Conservation (phyloP, 1,284 basidiomycete species). For the Golubevia pallescens region DNA sequence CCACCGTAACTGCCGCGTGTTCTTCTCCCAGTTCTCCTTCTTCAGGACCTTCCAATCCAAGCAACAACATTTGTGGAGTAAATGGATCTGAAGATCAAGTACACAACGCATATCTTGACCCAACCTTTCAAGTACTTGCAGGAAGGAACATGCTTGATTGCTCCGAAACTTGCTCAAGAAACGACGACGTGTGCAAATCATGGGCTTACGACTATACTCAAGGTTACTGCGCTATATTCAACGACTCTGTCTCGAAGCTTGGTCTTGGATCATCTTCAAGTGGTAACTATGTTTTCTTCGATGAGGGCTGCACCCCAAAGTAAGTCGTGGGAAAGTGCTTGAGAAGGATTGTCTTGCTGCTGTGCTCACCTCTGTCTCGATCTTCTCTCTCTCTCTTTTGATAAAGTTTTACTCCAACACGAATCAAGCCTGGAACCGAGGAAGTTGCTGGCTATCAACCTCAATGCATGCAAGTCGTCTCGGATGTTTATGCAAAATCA, state of each 20-base stretch:
- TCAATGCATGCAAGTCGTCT: not conserved
- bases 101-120: not conserved
- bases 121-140: not conserved
- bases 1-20: not conserved
- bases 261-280: no score
- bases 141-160: not conserved
- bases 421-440: not conserved
- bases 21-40: not conserved
- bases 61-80: not conserved
- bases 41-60: not conserved
- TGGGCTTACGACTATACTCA: no score
- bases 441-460: not conserved
- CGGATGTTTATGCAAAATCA: not conserved
- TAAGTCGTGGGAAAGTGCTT: not conserved
- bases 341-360: no score
- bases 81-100: not conserved
- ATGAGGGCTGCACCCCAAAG: no score
- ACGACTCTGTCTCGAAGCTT: no score
- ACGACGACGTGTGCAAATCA: not conserved
- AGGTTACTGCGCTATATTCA: no score
- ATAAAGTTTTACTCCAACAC: not conserved
- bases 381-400: not conserved
- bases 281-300: no score
- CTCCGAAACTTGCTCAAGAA: not conserved
- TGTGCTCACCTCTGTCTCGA: no score